These are phyloP conservation scores for Lenwebbia sp. DNA, from an alignment of 345 rosid genomes.

Conservation along the genomic window DNA sequence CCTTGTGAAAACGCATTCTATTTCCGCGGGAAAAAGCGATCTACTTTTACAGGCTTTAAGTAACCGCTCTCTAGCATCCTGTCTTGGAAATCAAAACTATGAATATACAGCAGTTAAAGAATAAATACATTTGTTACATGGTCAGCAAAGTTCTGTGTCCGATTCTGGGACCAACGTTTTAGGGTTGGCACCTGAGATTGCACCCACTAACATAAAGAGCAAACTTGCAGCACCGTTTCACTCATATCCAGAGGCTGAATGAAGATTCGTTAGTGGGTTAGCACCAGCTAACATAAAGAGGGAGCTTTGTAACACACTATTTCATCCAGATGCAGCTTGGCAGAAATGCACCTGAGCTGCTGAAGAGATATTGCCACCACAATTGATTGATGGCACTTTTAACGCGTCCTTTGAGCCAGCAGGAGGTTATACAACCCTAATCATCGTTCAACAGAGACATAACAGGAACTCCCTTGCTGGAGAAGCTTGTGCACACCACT, in stretches of 20 bases:
- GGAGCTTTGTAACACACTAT: neutral
- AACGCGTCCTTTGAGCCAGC: neutral
- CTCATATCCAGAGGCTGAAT: neutral
- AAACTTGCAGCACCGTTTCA: neutral
- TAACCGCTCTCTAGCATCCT: neutral
- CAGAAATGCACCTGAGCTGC: neutral
- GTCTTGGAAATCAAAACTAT: neutral
- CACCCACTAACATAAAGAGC: neutral
- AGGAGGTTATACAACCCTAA: neutral
- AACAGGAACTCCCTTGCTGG: slow-evolving; percentile 66
- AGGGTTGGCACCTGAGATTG: neutral
- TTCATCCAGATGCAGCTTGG: neutral
- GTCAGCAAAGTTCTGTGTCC: no score
- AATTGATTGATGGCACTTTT: neutral
- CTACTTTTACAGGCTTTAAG: neutral
- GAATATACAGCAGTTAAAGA: neutral
- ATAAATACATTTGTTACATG: neutral
- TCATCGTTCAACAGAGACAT: slow-evolving; percentile 44
- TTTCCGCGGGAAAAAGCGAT: neutral
- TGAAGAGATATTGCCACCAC: neutral
- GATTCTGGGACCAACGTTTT: neutral
- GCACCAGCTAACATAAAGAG: neutral
- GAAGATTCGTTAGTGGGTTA: neutral
- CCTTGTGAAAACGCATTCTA: neutral
- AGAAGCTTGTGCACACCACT: slow-evolving; percentile 68